Evolutionary conservation across 2,329 filamentous ascomycete genomes (phyloP).

Genomic region (Amauroascus verrucosus): DNA sequence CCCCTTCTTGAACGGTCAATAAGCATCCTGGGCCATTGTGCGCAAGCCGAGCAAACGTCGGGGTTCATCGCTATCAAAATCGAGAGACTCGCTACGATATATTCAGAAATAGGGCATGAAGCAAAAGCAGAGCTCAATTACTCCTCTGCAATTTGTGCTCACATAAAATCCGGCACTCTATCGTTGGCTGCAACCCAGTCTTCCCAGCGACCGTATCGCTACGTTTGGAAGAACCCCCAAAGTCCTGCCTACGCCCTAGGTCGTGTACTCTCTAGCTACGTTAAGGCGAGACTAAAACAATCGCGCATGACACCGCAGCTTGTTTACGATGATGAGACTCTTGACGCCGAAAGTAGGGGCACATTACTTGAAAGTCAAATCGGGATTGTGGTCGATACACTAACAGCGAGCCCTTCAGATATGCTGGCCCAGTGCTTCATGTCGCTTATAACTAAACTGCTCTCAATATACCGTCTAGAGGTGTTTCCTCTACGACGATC

Average conservation of each 20-base stretch:
- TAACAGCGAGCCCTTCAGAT: constrained; percentile 22
- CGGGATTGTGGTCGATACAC: constrained; percentile 26
- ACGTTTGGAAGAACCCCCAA: constrained; percentile 27
- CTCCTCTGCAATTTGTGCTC: constrained; percentile 31
- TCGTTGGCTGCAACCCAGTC: constrained; percentile 23
- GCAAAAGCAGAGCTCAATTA: constrained; percentile 31
- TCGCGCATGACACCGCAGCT: constrained; percentile 11
- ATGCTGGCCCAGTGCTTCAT: constrained; percentile 24
- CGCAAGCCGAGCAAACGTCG: constrained; percentile 26
- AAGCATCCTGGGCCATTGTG: constrained; percentile 28
- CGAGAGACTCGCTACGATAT: constrained; percentile 36
- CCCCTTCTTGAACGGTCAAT: constrained; percentile 34
- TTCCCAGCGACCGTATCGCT: constrained; percentile 21
- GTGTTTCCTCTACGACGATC: constrained; percentile 30
- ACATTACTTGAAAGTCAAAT: constrained; percentile 32
- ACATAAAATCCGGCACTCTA: constrained; percentile 32
- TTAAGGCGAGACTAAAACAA: constrained; percentile 26
- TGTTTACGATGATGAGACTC: constrained; percentile 26
- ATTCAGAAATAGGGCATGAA: constrained; percentile 30
- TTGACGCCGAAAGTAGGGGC: constrained; percentile 22
- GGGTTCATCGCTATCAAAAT: constrained; percentile 37
- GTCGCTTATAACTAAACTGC: constrained; percentile 24
- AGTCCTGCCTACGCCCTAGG: constrained; percentile 29
- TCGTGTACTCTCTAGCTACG: constrained; percentile 29
- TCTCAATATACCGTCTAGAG: constrained; percentile 27